Percentiles rank a stretch among this genome's conserved stretches.
Conservation (phyloP, 2,329 filamentous ascomycete species). For the Aureobasidium sp. region DNA sequence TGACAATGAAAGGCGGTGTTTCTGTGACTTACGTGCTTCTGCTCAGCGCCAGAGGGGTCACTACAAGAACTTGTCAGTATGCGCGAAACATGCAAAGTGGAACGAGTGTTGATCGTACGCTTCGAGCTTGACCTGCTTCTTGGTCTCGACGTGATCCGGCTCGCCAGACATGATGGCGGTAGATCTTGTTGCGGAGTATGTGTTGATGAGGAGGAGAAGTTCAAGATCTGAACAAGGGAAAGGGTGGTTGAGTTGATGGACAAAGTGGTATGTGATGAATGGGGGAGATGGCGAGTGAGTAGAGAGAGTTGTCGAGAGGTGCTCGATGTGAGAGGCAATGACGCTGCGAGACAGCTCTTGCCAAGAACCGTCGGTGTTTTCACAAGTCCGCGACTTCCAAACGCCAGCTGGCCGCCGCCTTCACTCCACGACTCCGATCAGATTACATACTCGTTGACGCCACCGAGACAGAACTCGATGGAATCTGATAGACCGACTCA, state of each 20-base stretch:
- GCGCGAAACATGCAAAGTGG: slow-evolving; percentile 17
- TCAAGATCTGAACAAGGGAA: background rate
- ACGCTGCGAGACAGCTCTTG: background rate
- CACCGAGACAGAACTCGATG: background rate
- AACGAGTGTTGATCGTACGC: slow-evolving; percentile 26
- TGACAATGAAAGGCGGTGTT: background rate
- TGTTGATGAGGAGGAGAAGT: background rate
- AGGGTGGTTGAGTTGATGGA: slow-evolving; percentile 1
- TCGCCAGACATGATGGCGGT: slow-evolving; percentile 39
- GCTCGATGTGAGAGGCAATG: background rate
- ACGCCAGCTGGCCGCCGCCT: background rate
- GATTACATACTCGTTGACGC: background rate
- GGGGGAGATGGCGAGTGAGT: slow-evolving; percentile 1
- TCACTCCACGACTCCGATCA: background rate
- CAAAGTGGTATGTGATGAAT: background rate
- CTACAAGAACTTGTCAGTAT: slow-evolving; percentile 48
- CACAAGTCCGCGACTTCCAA: background rate
- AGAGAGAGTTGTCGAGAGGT: background rate
- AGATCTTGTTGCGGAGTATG: background rate
- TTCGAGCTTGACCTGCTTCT: slow-evolving; percentile 41
- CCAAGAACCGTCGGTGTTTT: background rate
- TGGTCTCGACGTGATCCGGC: slow-evolving; percentile 34
- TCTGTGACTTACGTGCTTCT: slow-evolving; percentile 60
- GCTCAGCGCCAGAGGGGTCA: slow-evolving; percentile 81
- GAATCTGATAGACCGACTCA: background rate